Conservation (phyloP, 805 yeast species). For the Wickerhamomyces sydowiorum region DNA sequence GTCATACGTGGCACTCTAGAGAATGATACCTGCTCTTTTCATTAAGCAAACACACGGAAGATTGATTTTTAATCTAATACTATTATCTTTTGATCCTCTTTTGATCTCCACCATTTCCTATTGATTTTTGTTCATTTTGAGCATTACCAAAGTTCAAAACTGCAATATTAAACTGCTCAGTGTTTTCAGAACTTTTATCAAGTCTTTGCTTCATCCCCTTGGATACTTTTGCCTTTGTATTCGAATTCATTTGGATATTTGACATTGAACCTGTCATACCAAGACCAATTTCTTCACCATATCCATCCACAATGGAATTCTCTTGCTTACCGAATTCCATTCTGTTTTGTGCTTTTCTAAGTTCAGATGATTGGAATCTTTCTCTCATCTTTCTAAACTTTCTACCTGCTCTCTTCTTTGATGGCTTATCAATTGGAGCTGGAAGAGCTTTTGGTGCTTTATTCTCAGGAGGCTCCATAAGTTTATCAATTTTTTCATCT, state of each 20-base stretch:
- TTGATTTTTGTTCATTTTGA: background rate
- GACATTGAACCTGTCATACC: constrained; percentile 50
- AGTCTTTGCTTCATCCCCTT: constrained; percentile 54
- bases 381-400: constrained; percentile 76
- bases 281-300: constrained; percentile 77
- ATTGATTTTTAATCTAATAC: too few relatives aligned
- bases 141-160: constrained; percentile 9
- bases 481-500: constrained; percentile 55
- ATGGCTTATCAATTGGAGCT: constrained; percentile 60
- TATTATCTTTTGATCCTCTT: background rate
- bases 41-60: too few relatives aligned
- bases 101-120: background rate
- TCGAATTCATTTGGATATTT: constrained; percentile 28
- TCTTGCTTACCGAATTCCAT: constrained; percentile 79
- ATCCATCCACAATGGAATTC: constrained; percentile 51
- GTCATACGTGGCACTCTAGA: too few relatives aligned
- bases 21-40: too few relatives aligned
- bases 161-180: constrained; percentile 15
- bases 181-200: constrained; percentile 6
- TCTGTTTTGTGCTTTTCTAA: constrained; percentile 78
- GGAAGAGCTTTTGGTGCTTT: constrained; percentile 60
- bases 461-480: constrained; percentile 72
- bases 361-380: constrained; percentile 72
- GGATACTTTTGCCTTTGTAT: constrained; percentile 53
- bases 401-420: constrained; percentile 84